Conservation (phyloP, 352 stramenopile species). For the Elongisporangium undulatum region DNA sequence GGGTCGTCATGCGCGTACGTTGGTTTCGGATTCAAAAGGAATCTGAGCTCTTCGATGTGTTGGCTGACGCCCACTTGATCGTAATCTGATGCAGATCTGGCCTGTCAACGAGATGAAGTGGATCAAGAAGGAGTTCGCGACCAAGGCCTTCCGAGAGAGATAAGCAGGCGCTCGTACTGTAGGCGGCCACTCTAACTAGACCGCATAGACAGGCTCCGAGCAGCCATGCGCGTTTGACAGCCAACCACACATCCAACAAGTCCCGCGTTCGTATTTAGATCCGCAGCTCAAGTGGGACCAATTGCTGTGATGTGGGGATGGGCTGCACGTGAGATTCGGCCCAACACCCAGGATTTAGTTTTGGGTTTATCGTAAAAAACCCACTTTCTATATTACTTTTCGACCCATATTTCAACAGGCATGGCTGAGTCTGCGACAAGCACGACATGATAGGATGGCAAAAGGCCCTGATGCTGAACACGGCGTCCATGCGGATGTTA, state of each 20-base stretch:
- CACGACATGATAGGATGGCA: background rate
- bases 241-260: background rate
- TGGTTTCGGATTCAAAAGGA: background rate
- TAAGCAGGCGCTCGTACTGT: slow-evolving; percentile 10
- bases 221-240: background rate
- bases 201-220: background rate
- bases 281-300: too few relatives aligned
- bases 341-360: background rate
- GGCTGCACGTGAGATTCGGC: too few relatives aligned
- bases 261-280: background rate
- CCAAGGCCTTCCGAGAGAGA: slow-evolving; percentile 55
- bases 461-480: background rate
- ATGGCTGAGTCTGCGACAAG: background rate
- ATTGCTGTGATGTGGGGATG: too few relatives aligned
- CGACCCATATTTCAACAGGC: too few relatives aligned
- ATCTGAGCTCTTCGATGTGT: background rate
- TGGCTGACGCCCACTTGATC: slow-evolving; percentile 2
- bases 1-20: slow-evolving; percentile 86
- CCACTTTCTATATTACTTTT: background rate
- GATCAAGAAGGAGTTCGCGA: slow-evolving; percentile 49
- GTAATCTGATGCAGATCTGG: slow-evolving; percentile 58
- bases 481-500: background rate
- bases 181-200: background rate
- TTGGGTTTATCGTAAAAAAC: background rate
- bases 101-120: slow-evolving; percentile 61